Percentiles rank a stretch among this genome's conserved stretches.
phyloP scores from a whole-genome alignment of 768 basidiomycete species.

The Hericium rajendrae region DNA sequence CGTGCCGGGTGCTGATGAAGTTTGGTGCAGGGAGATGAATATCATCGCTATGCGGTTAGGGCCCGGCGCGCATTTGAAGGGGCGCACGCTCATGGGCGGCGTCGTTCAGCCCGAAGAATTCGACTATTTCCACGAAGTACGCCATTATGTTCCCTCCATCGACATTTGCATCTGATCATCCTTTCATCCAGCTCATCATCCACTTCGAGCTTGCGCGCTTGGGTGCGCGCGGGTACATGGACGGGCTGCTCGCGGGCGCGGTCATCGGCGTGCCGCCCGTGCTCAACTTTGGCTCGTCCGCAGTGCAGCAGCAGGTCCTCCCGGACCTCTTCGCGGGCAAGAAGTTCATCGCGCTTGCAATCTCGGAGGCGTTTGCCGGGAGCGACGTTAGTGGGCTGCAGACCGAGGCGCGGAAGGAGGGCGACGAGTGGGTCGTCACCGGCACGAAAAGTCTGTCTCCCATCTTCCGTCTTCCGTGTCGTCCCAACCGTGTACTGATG shows the following conservation, averaged over 20 bases:
- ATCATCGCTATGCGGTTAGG: constrained; percentile 87
- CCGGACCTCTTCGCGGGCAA: constrained; percentile 67
- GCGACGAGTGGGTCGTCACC: constrained; percentile 78
- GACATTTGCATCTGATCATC: neutral
- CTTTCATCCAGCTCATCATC: constrained; percentile 48
- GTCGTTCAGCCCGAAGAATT: constrained; percentile 74
- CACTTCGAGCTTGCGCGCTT: constrained; percentile 77
- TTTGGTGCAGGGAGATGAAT: constrained; percentile 49
- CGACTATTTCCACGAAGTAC: constrained; percentile 91
- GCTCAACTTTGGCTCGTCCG: constrained; percentile 77
- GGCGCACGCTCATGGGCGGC: constrained; percentile 67
- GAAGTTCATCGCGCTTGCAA: constrained; percentile 83
- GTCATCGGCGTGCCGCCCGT: constrained; percentile 89
- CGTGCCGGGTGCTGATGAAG: neutral
- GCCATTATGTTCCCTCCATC: neutral
- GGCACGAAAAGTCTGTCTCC: constrained; percentile 80
- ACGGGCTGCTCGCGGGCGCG: constrained; percentile 71
- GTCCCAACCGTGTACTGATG: neutral
- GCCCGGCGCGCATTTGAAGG: constrained; percentile 81
- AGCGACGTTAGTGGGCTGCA: constrained; percentile 78
- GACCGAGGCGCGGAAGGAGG: constrained; percentile 80
- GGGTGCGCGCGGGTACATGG: constrained; percentile 79
- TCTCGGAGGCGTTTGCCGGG: constrained; percentile 90
- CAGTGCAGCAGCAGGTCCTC: constrained; percentile 60
- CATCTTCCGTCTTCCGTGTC: no score